Evolutionary conservation across 106 monocot species (phyloP).

Genomic region (Dendrobium nobile): DNA sequence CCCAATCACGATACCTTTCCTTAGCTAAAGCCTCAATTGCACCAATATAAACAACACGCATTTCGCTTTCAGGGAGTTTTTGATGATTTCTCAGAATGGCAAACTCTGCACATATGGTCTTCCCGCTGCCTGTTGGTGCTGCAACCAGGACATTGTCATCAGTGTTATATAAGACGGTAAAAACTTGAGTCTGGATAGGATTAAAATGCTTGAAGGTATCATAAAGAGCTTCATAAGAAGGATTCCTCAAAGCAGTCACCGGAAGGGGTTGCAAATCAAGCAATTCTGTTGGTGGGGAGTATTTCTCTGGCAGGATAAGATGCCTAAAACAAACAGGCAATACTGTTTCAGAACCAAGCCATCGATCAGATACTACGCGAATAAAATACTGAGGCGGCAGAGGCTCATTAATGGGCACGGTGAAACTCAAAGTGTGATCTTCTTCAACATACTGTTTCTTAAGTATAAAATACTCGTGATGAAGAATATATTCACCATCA

Average conservation of each 20-base stretch:
- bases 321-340: conserved; percentile 89
- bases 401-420: conserved; percentile 92
- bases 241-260: conserved; percentile 80
- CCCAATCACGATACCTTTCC: conserved; percentile 80
- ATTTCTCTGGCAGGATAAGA: conserved; percentile 92
- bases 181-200: conserved; percentile 96
- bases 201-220: conserved; percentile 94
- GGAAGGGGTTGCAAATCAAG: conserved; percentile 93
- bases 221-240: conserved; percentile 78
- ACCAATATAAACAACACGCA: conserved; percentile 89
- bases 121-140: conserved; percentile 97
- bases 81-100: conserved; percentile 83
- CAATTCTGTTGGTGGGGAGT: conserved; percentile 89
- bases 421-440: conserved; percentile 89
- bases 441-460: conserved; percentile 97
- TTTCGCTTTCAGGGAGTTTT: conserved; percentile 46
- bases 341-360: conserved; percentile 94
- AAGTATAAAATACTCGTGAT: conserved; percentile 95
- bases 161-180: conserved; percentile 83
- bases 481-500: conserved; percentile 90
- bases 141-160: conserved; percentile 98
- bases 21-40: conserved; percentile 86
- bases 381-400: conserved; percentile 97
- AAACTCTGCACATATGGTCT: conserved; percentile 99
- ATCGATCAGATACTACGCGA: conserved; percentile 87